Evolutionary conservation across 2,329 filamentous ascomycete genomes (phyloP), one percentile per base, ranked within the genome.

Genomic region (Arthrobotrys iridis): DNA sequence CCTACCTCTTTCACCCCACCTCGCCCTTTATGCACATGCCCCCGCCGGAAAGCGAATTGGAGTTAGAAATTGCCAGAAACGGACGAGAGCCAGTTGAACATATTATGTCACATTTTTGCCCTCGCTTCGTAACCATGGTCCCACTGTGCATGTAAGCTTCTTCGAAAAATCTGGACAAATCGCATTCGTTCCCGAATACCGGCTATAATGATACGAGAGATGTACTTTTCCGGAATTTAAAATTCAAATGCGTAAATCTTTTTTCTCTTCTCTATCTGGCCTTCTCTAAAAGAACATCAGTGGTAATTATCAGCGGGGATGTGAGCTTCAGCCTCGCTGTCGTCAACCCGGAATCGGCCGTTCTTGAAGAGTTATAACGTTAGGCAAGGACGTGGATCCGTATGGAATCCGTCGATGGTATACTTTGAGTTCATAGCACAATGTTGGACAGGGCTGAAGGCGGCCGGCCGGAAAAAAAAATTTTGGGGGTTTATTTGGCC

Each of bases 101-200:
- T 40, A 28, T 26, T 30, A 33, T 20, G 37, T 45, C 30, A 37
- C 37, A 28, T 67, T 24, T n/a, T 28, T 48, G 48, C 18, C 37
- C 55, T 59, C 63, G 63, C 50, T 59, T 67, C 40, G 30, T 24
- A 20, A 26, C 15, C 35, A 41, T 10, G 20, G 48, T 59, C 63
- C 46, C 63, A 41, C 60, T 65, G 33, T 15, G 24, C 7, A 30
- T 33, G n/a, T 37, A 24, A 8, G 20, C 43, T 18, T n/a, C 15
- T 15, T 24, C 40, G n/a, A 68, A 52, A 26, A 33, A 22, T 37
- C 24, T 33, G 18, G 40, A 58, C 71, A 65, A 75, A 75, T 75
- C 63, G 71, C 63, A 50, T 75, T 50, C 33, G 15, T 68, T 75
- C 71, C 71, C 71, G 71, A 68, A 41, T 11, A 43, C 71, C 71